These are phyloP conservation scores for Sphagnum tenellum DNA, from an alignment of 225 moss, liverwort and hornwort genomes.

Conservation along the genomic window DNA sequence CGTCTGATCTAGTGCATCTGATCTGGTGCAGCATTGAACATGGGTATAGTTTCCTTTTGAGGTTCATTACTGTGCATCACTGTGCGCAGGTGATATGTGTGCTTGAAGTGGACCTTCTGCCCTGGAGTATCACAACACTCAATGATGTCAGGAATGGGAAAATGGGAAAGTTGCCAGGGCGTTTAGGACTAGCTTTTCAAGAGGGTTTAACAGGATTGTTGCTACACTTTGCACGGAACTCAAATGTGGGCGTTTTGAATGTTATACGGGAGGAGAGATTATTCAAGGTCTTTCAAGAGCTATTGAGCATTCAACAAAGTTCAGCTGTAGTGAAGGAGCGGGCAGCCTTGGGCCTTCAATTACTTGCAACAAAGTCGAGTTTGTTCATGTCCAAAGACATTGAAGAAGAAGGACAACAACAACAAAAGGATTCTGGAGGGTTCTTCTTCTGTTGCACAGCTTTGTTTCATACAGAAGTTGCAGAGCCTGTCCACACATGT, in stretches of 20 bases:
- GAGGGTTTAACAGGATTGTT: conserved; percentile 36
- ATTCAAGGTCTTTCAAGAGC: conserved; percentile 40
- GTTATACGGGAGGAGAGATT: conserved; percentile 37
- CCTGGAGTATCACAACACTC: conserved; percentile 31
- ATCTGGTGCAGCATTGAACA: background rate
- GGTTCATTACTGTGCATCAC: background rate
- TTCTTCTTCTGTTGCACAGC: conserved; percentile 19
- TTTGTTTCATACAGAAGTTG: conserved; percentile 25
- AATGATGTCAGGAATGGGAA: conserved; percentile 29
- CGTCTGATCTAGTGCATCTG: no score
- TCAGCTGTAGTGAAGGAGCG: conserved; percentile 32
- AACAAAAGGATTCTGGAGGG: background rate
- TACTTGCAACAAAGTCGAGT: conserved; percentile 33
- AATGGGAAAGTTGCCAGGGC: conserved; percentile 23
- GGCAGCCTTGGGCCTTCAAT: conserved; percentile 27
- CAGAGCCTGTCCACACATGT: conserved; percentile 21
- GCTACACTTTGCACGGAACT: conserved; percentile 42
- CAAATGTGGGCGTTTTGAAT: conserved; percentile 38
- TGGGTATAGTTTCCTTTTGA: background rate
- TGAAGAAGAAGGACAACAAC: background rate
- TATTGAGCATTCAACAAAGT: conserved; percentile 25
- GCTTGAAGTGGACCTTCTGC: conserved; percentile 38
- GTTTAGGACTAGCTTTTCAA: conserved; percentile 39
- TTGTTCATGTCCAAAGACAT: conserved; percentile 25
- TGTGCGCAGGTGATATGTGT: conserved; percentile 36